These are phyloP conservation scores for Phytophthora fragariae DNA, from an alignment of 352 stramenopile species.

Conservation along the genomic window DNA sequence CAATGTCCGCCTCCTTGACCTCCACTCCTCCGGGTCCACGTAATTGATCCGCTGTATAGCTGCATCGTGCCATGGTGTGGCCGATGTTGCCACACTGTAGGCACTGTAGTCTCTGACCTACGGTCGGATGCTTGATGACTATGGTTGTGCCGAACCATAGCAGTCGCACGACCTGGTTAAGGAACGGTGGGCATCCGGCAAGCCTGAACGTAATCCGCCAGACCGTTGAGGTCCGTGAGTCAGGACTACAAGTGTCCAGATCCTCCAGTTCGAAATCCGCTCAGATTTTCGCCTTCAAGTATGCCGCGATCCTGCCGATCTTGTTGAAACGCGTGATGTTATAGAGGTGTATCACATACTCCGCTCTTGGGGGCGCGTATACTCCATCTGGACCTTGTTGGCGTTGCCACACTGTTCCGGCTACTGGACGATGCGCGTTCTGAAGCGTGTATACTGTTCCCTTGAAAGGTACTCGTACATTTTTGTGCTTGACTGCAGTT, in stretches of 20 bases:
- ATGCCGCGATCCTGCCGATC: background rate
- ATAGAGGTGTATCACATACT: background rate
- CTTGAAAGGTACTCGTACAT: background rate
- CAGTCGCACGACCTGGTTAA: background rate
- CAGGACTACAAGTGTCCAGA: conserved; percentile 2
- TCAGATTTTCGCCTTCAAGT: background rate
- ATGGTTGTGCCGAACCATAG: background rate
- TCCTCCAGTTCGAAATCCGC: background rate
- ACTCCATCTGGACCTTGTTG: background rate
- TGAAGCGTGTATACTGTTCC: background rate
- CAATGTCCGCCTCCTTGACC: background rate
- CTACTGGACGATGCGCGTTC: background rate
- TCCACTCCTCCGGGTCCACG: background rate
- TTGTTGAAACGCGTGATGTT: background rate
- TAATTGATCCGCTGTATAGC: background rate
- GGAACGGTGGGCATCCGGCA: conserved; percentile 3
- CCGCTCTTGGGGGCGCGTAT: background rate
- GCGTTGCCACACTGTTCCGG: background rate
- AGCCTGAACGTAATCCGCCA: background rate
- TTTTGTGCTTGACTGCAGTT: background rate
- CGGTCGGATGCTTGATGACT: background rate
- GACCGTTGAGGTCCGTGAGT: conserved; percentile 1
- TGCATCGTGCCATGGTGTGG: conserved; percentile 5
- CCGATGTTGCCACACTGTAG: background rate
- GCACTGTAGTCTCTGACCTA: background rate